Conservation (phyloP, 495 filamentous ascomycete species). For the Trichoderma gamsii region DNA sequence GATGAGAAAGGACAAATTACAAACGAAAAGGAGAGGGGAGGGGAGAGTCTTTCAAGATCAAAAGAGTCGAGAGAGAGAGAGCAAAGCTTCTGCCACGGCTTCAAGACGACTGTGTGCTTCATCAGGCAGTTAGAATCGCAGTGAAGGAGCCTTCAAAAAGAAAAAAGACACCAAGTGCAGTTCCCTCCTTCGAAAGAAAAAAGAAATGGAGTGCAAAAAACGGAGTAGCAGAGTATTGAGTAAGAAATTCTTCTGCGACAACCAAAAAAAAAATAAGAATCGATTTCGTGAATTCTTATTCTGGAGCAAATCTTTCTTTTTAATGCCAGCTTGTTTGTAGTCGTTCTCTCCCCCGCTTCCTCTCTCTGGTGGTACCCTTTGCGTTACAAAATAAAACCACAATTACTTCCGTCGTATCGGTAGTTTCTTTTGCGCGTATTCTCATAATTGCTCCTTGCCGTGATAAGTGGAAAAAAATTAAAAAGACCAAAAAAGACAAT, state of each 20-base stretch:
- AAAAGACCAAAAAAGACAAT: neutral
- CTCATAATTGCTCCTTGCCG: conserved; percentile 7
- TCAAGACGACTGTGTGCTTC: no score
- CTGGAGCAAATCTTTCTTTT: neutral
- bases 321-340: neutral
- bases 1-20: neutral
- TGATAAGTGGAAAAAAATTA: neutral
- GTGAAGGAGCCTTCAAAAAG: neutral
- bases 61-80: no score
- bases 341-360: neutral
- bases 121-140: neutral
- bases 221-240: neutral
- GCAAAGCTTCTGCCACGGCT: no score
- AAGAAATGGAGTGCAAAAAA: neutral
- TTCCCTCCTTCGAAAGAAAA: neutral
- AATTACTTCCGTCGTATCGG: conserved; percentile 8
- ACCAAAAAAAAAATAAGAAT: neutral
- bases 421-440: neutral
- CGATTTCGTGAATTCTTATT: neutral
- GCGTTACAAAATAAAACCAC: neutral
- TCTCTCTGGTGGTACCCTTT: neutral
- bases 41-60: no score
- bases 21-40: neutral
- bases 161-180: neutral
- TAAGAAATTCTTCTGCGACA: neutral